Conservation (phyloP, 2,329 filamentous ascomycete genomes). For the Grosmannia clavigera region DNA sequence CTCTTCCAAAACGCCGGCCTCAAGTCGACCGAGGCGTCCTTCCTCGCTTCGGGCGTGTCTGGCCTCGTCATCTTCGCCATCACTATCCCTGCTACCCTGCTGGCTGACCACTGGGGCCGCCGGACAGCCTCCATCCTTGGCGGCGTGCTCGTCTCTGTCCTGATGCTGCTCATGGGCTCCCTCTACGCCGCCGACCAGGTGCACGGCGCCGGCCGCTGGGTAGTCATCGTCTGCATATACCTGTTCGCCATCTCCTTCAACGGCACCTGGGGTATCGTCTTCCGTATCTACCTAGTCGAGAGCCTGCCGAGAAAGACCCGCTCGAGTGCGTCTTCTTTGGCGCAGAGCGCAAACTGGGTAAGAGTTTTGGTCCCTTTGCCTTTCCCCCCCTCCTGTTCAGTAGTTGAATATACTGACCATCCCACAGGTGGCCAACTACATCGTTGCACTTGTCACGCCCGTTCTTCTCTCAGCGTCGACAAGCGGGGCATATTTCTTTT, state of each 20-base stretch:
- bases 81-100: slow-evolving; percentile 40
- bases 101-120: slow-evolving; percentile 44
- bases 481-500: slow-evolving; percentile 33
- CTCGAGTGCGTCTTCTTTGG: slow-evolving; percentile 40
- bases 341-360: slow-evolving; percentile 40
- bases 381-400: neutral
- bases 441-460: slow-evolving; percentile 32
- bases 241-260: slow-evolving; percentile 33
- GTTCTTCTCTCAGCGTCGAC: slow-evolving; percentile 25
- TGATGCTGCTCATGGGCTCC: slow-evolving; percentile 40
- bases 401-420: too few relatives aligned
- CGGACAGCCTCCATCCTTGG: slow-evolving; percentile 39
- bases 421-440: slow-evolving; percentile 27
- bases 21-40: slow-evolving; percentile 34
- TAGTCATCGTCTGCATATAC: slow-evolving; percentile 38
- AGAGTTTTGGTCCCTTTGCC: slow-evolving; percentile 3
- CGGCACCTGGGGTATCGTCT: slow-evolving; percentile 38
- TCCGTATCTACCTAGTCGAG: slow-evolving; percentile 42
- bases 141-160: slow-evolving; percentile 34
- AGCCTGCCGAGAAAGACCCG: slow-evolving; percentile 42
- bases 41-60: slow-evolving; percentile 47
- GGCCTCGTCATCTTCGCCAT: slow-evolving; percentile 42
- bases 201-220: slow-evolving; percentile 31
- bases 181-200: slow-evolving; percentile 33
- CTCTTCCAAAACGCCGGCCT: slow-evolving; percentile 49